phyloP scores from a whole-genome alignment of 148 eudicot genomes.

The Rhododendron vialii region DNA sequence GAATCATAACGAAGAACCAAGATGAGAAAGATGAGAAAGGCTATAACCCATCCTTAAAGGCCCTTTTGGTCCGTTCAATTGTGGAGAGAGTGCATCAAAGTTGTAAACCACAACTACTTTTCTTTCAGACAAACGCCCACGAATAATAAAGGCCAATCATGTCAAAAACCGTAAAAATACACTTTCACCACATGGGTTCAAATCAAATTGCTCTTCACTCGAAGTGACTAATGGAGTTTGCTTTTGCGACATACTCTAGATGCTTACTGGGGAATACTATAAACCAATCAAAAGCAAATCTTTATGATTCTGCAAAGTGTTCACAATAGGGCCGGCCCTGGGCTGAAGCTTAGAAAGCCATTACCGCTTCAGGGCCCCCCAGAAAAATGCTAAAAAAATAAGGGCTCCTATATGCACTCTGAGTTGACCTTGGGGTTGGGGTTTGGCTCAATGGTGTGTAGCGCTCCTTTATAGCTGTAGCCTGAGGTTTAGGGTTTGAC shows the following conservation, averaged over 20 bases:
- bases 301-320: not conserved
- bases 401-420: not conserved
- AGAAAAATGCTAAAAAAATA: not conserved
- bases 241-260: not conserved
- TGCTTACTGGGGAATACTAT: not conserved
- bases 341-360: not conserved
- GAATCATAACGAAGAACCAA: no score
- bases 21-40: no score
- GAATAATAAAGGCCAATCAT: not conserved
- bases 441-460: no score
- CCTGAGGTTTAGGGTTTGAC: no score
- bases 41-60: not conserved
- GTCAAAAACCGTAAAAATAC: not conserved
- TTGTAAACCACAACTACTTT: not conserved
- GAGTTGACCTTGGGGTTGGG: no score
- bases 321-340: not conserved
- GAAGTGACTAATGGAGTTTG: not conserved
- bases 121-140: not conserved
- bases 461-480: no score
- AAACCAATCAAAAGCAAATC: not conserved
- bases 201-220: not conserved
- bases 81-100: not conserved
- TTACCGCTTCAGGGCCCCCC: not conserved
- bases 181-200: not conserved
- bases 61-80: not conserved